A percentile compares a stretch with the other conserved stretches of the same genome.
phyloP scores from a whole-genome alignment of 208 protist genomes.

The Crithidia sp. region DNA sequence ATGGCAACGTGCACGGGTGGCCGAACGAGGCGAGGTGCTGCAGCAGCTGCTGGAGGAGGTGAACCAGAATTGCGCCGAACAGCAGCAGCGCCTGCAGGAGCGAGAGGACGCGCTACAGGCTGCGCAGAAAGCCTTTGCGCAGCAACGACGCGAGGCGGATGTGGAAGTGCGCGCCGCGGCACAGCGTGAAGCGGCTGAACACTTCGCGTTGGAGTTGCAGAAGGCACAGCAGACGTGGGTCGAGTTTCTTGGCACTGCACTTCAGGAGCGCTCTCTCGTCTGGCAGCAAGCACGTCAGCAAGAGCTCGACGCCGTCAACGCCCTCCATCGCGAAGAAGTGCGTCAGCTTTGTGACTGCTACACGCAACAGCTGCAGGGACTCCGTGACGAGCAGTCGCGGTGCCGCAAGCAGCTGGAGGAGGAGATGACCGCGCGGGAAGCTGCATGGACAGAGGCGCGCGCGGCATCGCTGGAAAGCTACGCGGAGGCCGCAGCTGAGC shows the following conservation, averaged over 20 bases:
- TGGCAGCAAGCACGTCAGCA: conserved; percentile 25
- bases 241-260: conserved; percentile 2
- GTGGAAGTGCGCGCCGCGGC: conserved; percentile 4
- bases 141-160: conserved; percentile 14
- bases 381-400: conserved; percentile 10
- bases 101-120: conserved; percentile 16
- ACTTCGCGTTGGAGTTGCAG: conserved; percentile 1
- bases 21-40: not conserved
- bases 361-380: conserved; percentile 1
- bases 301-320: conserved; percentile 9
- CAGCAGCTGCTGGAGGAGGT: conserved; percentile 14
- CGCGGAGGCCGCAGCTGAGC: conserved; percentile 7
- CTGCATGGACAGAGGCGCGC: conserved; percentile 21
- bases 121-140: conserved; percentile 15
- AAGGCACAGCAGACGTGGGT: conserved; percentile 16
- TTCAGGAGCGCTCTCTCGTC: conserved; percentile 15
- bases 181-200: not conserved
- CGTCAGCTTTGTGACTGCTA: conserved; percentile 9
- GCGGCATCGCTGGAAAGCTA: conserved; percentile 22
- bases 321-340: conserved; percentile 18
- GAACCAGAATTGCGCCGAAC: conserved; percentile 10
- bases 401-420: conserved; percentile 3
- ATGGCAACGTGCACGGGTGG: conserved; percentile 11
- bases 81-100: conserved; percentile 8
- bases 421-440: conserved; percentile 16